Conservation (phyloP, 164 flowering plant genomes). For the Pachysandra terminalis region DNA sequence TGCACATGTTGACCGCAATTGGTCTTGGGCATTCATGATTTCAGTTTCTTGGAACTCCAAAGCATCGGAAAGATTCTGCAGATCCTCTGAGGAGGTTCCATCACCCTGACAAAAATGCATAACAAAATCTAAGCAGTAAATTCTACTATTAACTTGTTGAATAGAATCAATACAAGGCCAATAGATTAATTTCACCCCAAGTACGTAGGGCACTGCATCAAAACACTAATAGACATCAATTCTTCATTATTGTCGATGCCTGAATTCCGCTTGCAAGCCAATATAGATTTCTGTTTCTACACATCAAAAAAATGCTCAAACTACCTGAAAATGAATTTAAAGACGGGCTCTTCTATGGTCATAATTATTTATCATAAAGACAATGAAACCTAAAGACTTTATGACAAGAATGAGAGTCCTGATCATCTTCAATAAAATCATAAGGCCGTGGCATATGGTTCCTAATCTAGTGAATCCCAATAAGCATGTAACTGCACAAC, state of each 20-base stretch:
- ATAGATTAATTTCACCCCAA: not conserved
- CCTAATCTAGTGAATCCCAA: too few species aligned
- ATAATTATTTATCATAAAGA: too few species aligned
- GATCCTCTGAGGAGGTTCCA: conserved; percentile 38
- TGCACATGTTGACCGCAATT: conserved; percentile 69
- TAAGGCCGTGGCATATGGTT: too few species aligned
- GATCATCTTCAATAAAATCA: too few species aligned
- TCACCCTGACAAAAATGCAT: conserved; percentile 35
- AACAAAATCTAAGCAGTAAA: not conserved
- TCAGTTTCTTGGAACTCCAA: conserved; percentile 87
- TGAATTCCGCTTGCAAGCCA: too few species aligned
- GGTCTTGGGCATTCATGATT: conserved; percentile 59
- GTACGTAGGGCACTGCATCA: not conserved
- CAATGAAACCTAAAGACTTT: too few species aligned
- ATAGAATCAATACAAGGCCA: not conserved
- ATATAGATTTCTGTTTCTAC: not conserved
- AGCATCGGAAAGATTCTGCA: conserved; percentile 68
- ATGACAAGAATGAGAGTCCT: too few species aligned
- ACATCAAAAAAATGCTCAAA: not conserved
- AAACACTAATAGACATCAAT: too few species aligned
- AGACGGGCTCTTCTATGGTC: too few species aligned
- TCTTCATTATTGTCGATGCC: too few species aligned
- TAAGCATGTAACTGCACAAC: too few species aligned
- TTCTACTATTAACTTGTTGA: not conserved
- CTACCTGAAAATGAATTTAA: not conserved